phyloP scores from a whole-genome alignment of 2,329 filamentous ascomycete genomes.

The Coniochaeta prunicola region DNA sequence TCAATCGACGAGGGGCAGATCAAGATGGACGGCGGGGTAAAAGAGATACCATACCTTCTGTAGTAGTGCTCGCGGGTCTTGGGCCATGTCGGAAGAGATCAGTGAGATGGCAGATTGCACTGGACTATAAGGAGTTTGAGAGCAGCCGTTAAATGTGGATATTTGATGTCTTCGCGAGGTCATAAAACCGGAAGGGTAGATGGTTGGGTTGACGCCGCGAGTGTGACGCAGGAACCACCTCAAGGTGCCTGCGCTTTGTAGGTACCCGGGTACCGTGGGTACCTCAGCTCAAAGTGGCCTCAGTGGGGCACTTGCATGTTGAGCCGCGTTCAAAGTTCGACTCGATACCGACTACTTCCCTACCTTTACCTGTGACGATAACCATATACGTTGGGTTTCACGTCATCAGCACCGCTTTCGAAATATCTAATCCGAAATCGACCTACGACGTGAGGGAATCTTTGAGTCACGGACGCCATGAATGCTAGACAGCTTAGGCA shows the following conservation, averaged over 20 bases:
- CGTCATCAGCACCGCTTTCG: neutral
- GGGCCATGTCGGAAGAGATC: slow-evolving; percentile 12
- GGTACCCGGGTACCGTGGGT: no score
- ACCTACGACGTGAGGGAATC: neutral
- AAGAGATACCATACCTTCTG: slow-evolving; percentile 13
- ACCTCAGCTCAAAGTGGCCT: neutral
- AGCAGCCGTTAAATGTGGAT: no score
- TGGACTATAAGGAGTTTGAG: no score
- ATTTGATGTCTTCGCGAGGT: no score
- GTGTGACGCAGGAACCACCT: no score
- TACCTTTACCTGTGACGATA: no score
- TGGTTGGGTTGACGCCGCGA: neutral
- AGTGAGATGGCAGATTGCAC: neutral
- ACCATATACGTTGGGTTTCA: neutral
- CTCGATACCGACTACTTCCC: neutral
- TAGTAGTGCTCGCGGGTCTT: slow-evolving; percentile 17
- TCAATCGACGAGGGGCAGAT: neutral
- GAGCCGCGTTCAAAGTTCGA: neutral
- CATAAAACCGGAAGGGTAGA: neutral
- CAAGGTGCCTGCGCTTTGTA: no score
- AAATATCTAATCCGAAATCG: neutral
- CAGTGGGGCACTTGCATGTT: neutral
- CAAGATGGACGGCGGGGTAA: neutral
- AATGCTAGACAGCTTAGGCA: neutral
- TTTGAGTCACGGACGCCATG: neutral